Percentiles rank a stretch among this genome's conserved stretches.
These are phyloP conservation scores for Polyplosphaeria fusca DNA, from an alignment of 495 filamentous ascomycete species.

Conservation along the genomic window DNA sequence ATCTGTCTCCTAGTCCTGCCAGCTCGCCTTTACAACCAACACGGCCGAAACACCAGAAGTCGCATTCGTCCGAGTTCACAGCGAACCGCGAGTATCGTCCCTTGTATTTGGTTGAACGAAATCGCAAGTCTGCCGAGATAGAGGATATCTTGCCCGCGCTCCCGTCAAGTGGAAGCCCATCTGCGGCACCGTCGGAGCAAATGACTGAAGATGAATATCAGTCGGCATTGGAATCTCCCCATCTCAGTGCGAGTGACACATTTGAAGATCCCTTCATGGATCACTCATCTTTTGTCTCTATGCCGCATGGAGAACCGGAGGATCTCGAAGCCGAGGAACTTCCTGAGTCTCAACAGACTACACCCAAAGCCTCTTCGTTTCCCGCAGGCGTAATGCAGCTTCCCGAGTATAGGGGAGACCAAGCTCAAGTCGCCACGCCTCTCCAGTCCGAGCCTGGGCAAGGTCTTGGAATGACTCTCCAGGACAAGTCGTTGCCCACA, in stretches of 20 bases:
- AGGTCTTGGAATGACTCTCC: slow-evolving; percentile 7
- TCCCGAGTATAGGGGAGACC: background rate
- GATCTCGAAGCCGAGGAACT: slow-evolving; percentile 31
- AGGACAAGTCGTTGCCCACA: background rate
- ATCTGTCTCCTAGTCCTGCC: slow-evolving; percentile 21
- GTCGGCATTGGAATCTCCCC: slow-evolving; percentile 38
- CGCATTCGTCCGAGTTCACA: slow-evolving; percentile 39
- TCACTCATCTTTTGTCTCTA: background rate
- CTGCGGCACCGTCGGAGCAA: slow-evolving; percentile 31
- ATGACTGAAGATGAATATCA: slow-evolving; percentile 43
- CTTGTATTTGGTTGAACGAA: slow-evolving; percentile 45
- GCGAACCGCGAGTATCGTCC: slow-evolving; percentile 38
- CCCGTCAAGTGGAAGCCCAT: slow-evolving; percentile 17
- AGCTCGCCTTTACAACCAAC: slow-evolving; percentile 33
- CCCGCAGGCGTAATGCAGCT: slow-evolving; percentile 14
- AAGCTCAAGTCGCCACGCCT: background rate
- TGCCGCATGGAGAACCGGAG: slow-evolving; percentile 16
- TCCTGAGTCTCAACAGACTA: slow-evolving; percentile 39
- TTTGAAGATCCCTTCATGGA: slow-evolving; percentile 22
- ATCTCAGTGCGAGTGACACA: slow-evolving; percentile 12
- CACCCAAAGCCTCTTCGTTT: slow-evolving; percentile 36
- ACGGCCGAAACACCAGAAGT: slow-evolving; percentile 23
- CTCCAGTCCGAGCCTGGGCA: background rate
- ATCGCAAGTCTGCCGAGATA: slow-evolving; percentile 39
- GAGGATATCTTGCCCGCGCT: slow-evolving; percentile 30